phyloP scores from a whole-genome alignment of 2,329 filamentous ascomycete genomes.

The Claviceps digitariae region DNA sequence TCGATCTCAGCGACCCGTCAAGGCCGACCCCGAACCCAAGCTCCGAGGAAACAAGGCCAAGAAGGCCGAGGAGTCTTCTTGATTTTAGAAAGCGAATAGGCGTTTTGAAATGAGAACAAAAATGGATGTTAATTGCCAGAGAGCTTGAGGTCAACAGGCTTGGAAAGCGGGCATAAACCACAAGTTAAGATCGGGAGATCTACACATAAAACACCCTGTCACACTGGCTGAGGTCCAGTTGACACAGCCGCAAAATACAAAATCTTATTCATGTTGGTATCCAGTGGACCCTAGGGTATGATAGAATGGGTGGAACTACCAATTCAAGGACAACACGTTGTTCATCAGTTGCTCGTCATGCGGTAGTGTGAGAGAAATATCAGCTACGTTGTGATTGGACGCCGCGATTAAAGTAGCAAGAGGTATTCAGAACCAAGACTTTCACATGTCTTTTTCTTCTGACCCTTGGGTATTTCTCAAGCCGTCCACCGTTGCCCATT shows the following conservation, averaged over 20 bases:
- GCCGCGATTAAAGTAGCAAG: background rate
- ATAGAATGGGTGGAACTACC: background rate
- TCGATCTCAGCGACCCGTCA: conserved; percentile 63
- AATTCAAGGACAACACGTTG: background rate
- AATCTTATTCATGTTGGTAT: background rate
- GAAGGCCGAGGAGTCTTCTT: conserved; percentile 44
- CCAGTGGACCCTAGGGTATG: background rate
- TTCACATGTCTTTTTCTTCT: background rate
- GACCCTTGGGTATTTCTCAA: background rate
- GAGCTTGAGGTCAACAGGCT: background rate
- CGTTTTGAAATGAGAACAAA: background rate
- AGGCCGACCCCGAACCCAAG: conserved; percentile 62
- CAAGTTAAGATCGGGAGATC: background rate
- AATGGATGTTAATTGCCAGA: background rate
- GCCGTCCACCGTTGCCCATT: background rate
- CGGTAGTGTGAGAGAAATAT: background rate
- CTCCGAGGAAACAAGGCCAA: conserved; percentile 65
- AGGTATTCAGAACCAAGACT: background rate
- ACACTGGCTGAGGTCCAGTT: background rate
- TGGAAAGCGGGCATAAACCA: background rate
- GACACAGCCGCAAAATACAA: background rate
- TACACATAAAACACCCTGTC: background rate
- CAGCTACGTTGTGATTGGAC: background rate
- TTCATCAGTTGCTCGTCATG: background rate
- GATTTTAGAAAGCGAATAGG: conserved; percentile 6